Percentiles rank a stretch among this genome's conserved stretches.
Evolutionary conservation across 2,329 filamentous ascomycete genomes (phyloP).

Genomic region (Thermomyces lanuginosus): DNA sequence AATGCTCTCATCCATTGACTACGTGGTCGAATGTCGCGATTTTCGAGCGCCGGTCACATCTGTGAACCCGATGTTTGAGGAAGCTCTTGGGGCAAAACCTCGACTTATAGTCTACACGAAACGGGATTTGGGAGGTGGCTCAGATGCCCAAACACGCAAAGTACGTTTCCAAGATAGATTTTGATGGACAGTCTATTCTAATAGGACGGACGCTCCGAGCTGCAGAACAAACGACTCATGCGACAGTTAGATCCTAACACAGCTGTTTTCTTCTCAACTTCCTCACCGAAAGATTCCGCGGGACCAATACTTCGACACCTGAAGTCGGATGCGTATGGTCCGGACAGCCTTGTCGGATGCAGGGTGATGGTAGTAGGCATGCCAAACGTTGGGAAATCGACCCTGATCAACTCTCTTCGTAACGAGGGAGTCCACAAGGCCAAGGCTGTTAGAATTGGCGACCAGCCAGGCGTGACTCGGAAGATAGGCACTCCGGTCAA

Average conservation of each 20-base stretch:
- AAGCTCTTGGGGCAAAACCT: conserved; percentile 52
- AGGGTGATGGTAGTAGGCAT: conserved; percentile 83
- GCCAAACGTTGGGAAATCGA: conserved; percentile 95
- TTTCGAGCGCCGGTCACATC: conserved; percentile 79
- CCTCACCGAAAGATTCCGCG: conserved; percentile 16
- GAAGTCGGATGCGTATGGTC: conserved; percentile 14
- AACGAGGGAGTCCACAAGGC: conserved; percentile 43
- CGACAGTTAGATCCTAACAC: conserved; percentile 18
- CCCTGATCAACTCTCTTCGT: conserved; percentile 76
- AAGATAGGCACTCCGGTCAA: conserved; percentile 73
- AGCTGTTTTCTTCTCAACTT: conserved; percentile 21
- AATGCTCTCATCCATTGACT: conserved; percentile 61
- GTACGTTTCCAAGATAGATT: conserved; percentile 13
- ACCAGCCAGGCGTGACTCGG: conserved; percentile 76
- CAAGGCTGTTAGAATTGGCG: conserved; percentile 72
- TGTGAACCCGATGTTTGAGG: conserved; percentile 77
- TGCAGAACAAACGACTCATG: conserved; percentile 18
- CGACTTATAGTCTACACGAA: conserved; percentile 87
- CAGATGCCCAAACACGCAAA: conserved; percentile 23
- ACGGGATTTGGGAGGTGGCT: conserved; percentile 49
- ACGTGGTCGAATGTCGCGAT: conserved; percentile 90
- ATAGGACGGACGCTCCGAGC: background rate
- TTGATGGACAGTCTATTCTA: background rate
- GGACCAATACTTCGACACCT: conserved; percentile 19
- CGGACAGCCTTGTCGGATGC: conserved; percentile 53